Percentiles rank a stretch among this genome's conserved stretches.
These are phyloP conservation scores for Butyriboletus appendiculatus DNA, from an alignment of 1,284 basidiomycete genomes.

Conservation along the genomic window DNA sequence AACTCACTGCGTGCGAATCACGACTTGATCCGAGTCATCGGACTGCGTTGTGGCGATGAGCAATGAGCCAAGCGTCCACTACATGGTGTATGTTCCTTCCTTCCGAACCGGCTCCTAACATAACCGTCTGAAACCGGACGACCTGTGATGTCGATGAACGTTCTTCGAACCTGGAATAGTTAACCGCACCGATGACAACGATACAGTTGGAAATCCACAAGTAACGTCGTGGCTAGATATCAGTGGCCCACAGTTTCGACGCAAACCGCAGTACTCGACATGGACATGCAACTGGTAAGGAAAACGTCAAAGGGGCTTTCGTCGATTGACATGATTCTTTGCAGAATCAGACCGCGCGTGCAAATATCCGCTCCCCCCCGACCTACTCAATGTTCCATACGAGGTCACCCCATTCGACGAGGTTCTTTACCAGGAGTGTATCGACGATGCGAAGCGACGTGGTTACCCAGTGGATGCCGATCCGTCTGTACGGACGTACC, in stretches of 20 bases:
- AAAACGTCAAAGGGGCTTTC: neutral
- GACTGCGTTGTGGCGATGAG: neutral
- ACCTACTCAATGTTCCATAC: constrained; percentile 18
- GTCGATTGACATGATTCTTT: neutral
- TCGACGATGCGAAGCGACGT: constrained; percentile 9
- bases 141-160: neutral
- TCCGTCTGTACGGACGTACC: constrained; percentile 13
- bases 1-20: neutral
- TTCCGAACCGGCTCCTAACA: neutral
- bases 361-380: constrained; percentile 14
- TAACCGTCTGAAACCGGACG: neutral
- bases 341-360: constrained; percentile 13
- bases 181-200: neutral
- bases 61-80: too few species aligned
- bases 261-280: constrained; percentile 3
- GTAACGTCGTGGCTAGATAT: constrained; percentile 3
- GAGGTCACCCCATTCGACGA: constrained; percentile 15
- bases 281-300: constrained; percentile 23
- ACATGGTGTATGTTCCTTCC: neutral
- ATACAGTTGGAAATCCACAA: neutral
- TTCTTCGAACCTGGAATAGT: neutral
- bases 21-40: neutral
- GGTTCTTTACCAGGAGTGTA: constrained; percentile 16
- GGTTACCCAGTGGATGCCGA: constrained; percentile 21
- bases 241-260: neutral